These are phyloP conservation scores for Pythium phragmiticola DNA, from an alignment of 352 stramenopile genomes.

Conservation along the genomic window DNA sequence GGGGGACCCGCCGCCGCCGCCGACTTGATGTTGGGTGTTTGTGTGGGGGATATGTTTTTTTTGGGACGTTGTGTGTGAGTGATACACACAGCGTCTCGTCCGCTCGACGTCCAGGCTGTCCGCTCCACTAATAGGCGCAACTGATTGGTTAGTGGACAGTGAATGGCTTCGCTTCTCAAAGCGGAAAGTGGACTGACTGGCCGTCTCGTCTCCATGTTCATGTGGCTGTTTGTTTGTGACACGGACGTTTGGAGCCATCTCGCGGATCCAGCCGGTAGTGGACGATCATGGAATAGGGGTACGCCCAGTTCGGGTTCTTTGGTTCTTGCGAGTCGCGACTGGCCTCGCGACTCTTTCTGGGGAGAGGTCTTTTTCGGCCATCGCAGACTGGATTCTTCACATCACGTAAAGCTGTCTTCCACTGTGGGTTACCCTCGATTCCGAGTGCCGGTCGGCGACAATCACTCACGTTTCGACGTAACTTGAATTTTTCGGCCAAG, in stretches of 20 bases:
- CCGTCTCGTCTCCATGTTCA: constrained; percentile 18
- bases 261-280: constrained; percentile 15
- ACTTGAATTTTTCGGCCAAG: constrained; percentile 8
- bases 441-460: background rate
- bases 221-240: constrained; percentile 5
- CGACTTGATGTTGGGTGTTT: constrained; percentile 29
- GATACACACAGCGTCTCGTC: constrained; percentile 13
- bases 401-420: background rate
- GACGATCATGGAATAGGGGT: constrained; percentile 23
- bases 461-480: constrained; percentile 4
- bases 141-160: constrained; percentile 15
- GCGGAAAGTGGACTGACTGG: constrained; percentile 14
- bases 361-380: constrained; percentile 12
- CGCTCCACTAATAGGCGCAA: constrained; percentile 21
- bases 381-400: constrained; percentile 16
- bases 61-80: constrained; percentile 29
- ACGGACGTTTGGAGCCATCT: constrained; percentile 23
- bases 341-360: constrained; percentile 5
- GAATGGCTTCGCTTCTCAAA: constrained; percentile 14
- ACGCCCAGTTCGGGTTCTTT: constrained; percentile 19
- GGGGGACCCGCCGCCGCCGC: constrained; percentile 18
- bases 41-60: constrained; percentile 31
- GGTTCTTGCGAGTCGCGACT: constrained; percentile 4
- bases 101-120: constrained; percentile 15
- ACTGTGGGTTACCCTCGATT: no score